phyloP scores from a whole-genome alignment of 2,329 filamentous ascomycete genomes.

The Neofusicoccum cordaticola region DNA sequence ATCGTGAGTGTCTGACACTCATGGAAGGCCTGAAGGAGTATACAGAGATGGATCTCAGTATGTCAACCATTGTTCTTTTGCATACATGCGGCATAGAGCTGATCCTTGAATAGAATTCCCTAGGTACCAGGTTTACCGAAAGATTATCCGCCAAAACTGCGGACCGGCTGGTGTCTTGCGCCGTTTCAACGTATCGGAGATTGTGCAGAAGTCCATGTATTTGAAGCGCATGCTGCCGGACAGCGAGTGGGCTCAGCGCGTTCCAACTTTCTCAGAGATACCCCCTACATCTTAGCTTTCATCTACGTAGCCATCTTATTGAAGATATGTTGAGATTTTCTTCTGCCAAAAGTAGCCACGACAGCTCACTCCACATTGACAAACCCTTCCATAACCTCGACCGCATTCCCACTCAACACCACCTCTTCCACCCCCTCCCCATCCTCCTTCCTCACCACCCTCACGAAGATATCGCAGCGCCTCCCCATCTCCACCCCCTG shows the following conservation, averaged over 20 bases:
- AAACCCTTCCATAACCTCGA: constrained; percentile 42
- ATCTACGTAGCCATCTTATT: neutral
- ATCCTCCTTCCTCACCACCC: constrained; percentile 42
- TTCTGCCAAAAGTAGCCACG: no score
- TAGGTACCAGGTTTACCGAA: constrained; percentile 29
- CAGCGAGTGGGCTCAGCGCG: neutral
- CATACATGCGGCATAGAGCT: neutral
- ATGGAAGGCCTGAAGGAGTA: constrained; percentile 28
- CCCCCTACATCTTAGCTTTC: neutral
- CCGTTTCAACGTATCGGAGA: constrained; percentile 30
- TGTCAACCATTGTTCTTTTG: constrained; percentile 8
- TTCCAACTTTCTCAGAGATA: constrained; percentile 9
- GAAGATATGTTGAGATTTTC: no score
- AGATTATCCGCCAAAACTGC: constrained; percentile 30
- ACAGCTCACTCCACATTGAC: constrained; percentile 18
- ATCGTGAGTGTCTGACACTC: constrained; percentile 32
- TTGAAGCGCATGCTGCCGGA: constrained; percentile 22
- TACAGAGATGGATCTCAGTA: constrained; percentile 22
- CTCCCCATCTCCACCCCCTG: constrained; percentile 55
- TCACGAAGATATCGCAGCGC: constrained; percentile 48
- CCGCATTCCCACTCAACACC: constrained; percentile 42
- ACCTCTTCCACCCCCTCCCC: constrained; percentile 36
- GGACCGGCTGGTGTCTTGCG: constrained; percentile 25
- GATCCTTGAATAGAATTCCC: neutral
- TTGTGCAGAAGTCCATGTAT: constrained; percentile 25